phyloP scores from a whole-genome alignment of 1,139 yeast species.

The Candida frijolesensis region DNA sequence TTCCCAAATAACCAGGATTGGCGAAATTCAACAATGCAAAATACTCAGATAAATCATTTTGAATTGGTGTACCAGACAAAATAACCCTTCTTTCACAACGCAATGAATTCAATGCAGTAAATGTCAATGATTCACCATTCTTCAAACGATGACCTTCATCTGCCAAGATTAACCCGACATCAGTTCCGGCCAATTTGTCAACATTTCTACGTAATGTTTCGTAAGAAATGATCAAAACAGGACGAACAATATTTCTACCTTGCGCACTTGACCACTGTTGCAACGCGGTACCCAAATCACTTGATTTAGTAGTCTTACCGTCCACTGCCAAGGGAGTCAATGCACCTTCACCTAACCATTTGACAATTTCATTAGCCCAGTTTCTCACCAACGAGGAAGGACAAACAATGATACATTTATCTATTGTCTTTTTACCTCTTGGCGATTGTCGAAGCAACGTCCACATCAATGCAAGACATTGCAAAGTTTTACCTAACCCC shows the following conservation, averaged over 20 bases:
- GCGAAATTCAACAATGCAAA: slow-evolving; percentile 90
- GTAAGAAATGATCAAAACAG: slow-evolving; percentile 92
- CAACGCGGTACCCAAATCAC: slow-evolving; percentile 69
- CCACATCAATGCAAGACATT: slow-evolving; percentile 93
- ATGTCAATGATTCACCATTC: slow-evolving; percentile 92
- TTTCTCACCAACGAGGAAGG: slow-evolving; percentile 93
- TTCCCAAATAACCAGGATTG: slow-evolving; percentile 90
- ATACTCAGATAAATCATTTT: slow-evolving; percentile 92
- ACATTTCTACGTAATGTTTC: slow-evolving; percentile 91
- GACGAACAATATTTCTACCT: slow-evolving; percentile 89
- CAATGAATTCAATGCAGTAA: slow-evolving; percentile 81
- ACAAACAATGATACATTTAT: slow-evolving; percentile 90
- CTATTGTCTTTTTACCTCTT: slow-evolving; percentile 80
- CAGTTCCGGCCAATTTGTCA: slow-evolving; percentile 72
- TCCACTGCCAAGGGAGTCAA: slow-evolving; percentile 89
- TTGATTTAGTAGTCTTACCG: slow-evolving; percentile 74
- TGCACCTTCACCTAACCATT: slow-evolving; percentile 94
- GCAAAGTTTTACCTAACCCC: slow-evolving; percentile 97
- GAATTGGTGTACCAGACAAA: slow-evolving; percentile 96
- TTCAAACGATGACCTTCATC: slow-evolving; percentile 97
- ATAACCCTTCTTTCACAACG: slow-evolving; percentile 88
- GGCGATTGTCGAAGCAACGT: slow-evolving; percentile 90
- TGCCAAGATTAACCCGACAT: slow-evolving; percentile 86
- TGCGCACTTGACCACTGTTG: slow-evolving; percentile 86
- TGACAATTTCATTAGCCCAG: slow-evolving; percentile 96